Percentiles rank a stretch among this genome's conserved stretches.
phyloP scores from a whole-genome alignment of 108 stramenopile genomes.

The Pseudonitzschia delicatissima region DNA sequence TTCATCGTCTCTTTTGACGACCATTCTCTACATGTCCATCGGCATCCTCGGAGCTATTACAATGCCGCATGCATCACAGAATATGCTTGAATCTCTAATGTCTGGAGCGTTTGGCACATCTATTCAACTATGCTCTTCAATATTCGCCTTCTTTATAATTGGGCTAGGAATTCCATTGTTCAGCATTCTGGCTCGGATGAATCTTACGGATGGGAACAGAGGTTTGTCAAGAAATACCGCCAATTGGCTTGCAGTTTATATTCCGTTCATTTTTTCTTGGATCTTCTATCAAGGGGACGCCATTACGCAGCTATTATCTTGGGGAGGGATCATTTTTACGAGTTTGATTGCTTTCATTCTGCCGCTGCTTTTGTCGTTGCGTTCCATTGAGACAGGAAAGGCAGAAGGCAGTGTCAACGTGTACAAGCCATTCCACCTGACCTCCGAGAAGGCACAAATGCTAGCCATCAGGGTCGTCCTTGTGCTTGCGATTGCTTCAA shows the following conservation, averaged over 20 bases:
- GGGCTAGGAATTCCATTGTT: conserved; percentile 74
- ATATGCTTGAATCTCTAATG: conserved; percentile 64
- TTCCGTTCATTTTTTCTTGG: conserved; percentile 62
- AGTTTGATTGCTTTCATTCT: conserved; percentile 63
- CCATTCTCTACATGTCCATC: conserved; percentile 53
- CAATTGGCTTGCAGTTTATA: conserved; percentile 51
- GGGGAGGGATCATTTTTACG: conserved; percentile 62
- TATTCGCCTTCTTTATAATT: conserved; percentile 76
- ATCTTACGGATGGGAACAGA: conserved; percentile 41
- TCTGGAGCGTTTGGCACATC: conserved; percentile 50
- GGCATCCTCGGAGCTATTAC: conserved; percentile 61
- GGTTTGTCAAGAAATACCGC: conserved; percentile 24
- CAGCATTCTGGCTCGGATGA: conserved; percentile 53
- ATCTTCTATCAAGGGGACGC: conserved; percentile 49
- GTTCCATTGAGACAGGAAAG: conserved; percentile 30
- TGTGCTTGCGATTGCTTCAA: conserved; percentile 26
- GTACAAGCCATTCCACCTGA: conserved; percentile 22
- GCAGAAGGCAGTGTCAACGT: conserved; percentile 36
- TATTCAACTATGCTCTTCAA: conserved; percentile 42
- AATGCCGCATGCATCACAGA: conserved; percentile 53
- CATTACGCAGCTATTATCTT: conserved; percentile 42
- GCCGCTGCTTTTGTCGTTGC: conserved; percentile 48
- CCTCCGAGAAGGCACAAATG: conserved; percentile 16
- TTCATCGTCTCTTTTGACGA: conserved; percentile 36
- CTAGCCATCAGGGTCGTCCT: conserved; percentile 24